Conservation (phyloP, 192 early-diverging fungal species). For the Kappamyces sp. region DNA sequence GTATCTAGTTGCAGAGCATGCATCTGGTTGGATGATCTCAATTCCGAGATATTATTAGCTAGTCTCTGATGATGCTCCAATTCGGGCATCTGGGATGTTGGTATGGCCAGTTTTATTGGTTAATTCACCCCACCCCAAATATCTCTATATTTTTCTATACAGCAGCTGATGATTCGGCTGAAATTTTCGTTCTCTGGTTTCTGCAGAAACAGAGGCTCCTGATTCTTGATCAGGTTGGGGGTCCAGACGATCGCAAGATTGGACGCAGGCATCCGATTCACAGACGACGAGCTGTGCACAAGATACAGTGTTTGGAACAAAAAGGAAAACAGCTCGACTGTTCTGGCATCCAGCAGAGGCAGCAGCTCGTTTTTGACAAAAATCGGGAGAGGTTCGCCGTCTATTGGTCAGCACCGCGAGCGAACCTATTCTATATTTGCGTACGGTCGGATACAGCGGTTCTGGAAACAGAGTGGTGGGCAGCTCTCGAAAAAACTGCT, state of each 20-base stretch:
- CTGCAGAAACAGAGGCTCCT: conserved; percentile 3
- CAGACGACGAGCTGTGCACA: neutral
- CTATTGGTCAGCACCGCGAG: too few relatives aligned
- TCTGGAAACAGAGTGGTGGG: neutral
- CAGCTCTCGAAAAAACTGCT: conserved; percentile 17
- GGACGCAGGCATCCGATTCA: conserved; percentile 1
- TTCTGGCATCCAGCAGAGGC: neutral
- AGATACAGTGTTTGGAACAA: conserved; percentile 7
- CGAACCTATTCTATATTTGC: too few relatives aligned
- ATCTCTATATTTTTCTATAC: too few relatives aligned
- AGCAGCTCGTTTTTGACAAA: neutral
- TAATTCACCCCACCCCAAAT: too few relatives aligned
- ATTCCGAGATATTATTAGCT: too few relatives aligned
- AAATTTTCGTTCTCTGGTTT: neutral
- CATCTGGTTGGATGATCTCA: too few relatives aligned
- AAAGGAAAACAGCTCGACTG: neutral
- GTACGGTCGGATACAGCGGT: too few relatives aligned
- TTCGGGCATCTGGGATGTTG: too few relatives aligned
- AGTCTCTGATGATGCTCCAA: too few relatives aligned
- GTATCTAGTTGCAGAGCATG: too few relatives aligned
- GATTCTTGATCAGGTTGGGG: conserved; percentile 7
- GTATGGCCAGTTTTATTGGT: too few relatives aligned
- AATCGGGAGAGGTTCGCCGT: neutral
- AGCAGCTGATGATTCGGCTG: neutral
- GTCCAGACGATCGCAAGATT: conserved; percentile 16